Evolutionary conservation across 768 basidiomycete genomes (phyloP), one percentile per base, ranked within the genome.

Genomic region (Trametes gibbosa): DNA sequence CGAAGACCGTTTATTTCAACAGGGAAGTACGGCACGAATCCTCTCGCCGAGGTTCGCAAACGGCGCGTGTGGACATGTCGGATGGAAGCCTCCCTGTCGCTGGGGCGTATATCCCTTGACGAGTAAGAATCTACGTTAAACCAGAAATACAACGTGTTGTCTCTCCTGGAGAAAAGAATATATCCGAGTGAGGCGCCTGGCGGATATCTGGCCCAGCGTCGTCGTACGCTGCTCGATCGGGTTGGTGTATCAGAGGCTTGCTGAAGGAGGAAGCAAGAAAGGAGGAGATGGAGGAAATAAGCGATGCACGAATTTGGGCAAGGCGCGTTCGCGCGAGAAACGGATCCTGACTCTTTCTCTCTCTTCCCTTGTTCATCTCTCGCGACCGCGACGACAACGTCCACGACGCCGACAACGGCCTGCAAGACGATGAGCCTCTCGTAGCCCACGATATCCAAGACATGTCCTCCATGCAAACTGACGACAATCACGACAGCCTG

Each of bases 401-500:
- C 41, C 53, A n/a, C 24, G 29, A 32, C 29, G 29, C 29, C 29
- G 5, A 4, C 29, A 10, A 32, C 29, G 29, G 29, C 29, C 29
- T 32, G 50, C 25, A 61, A 49, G 60, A 56, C 45, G 49, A 61
- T 61, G 60, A 29, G 23, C 43, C 50, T 35, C 50, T 62, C 56
- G 48, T 62, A 53, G 48, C 54, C 40, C 50, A 32, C 9, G 17
- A 19, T 35, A 37, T 23, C 39, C 61, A 58, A 53, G 47, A 57
- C 55, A 62, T 62, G 61, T 49, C 56, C 52, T 42, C 61, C 23
- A 62, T 48, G 56, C 61, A 57, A 57, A 39, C 56, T 62, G 37
- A 62, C 52, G 61, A 62, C 37, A 48, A 14, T 62, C 27, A 62
- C 51, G 61, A 57, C 52, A 37, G 23, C 37, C 55, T 46, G 34